A percentile compares a stretch with the other conserved stretches of the same genome.
These are phyloP conservation scores for Pleurotus tuoliensis DNA, from an alignment of 768 basidiomycete species.

Conservation along the genomic window DNA sequence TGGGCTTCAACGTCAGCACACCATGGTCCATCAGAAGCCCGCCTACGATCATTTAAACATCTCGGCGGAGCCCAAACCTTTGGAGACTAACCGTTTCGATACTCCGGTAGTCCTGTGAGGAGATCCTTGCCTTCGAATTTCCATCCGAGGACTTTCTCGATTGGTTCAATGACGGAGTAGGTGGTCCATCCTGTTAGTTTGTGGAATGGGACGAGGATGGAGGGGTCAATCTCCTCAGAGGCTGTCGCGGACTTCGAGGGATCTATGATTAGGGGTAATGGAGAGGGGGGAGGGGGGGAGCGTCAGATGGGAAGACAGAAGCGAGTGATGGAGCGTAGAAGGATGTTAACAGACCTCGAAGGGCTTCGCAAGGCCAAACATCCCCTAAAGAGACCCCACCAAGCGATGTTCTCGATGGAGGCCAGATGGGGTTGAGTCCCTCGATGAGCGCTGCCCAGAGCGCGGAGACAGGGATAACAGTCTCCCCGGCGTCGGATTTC, in stretches of 20 bases:
- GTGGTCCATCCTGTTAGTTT: constrained; percentile 95
- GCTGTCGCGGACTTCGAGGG: constrained; percentile 3
- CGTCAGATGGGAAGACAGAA: not conserved
- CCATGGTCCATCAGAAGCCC: constrained; percentile 86
- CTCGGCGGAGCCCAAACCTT: not conserved
- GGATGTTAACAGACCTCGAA: constrained; percentile 16
- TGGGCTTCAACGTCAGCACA: constrained; percentile 65
- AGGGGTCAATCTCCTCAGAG: constrained; percentile 39
- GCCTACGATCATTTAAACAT: constrained; percentile 39
- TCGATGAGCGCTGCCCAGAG: constrained; percentile 84
- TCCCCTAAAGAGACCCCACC: constrained; percentile 78
- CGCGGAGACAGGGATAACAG: constrained; percentile 62
- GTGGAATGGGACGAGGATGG: constrained; percentile 88
- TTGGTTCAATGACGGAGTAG: constrained; percentile 82
- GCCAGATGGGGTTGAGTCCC: constrained; percentile 88
- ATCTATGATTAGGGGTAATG: not conserved
- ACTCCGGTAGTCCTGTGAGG: constrained; percentile 93
- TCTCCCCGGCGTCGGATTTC: constrained; percentile 28
- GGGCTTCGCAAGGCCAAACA: constrained; percentile 82
- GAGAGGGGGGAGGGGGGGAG: not conserved
- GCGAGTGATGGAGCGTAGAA: not conserved
- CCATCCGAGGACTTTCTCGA: constrained; percentile 78
- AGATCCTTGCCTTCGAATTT: constrained; percentile 75
- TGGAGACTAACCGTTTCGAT: constrained; percentile 70
- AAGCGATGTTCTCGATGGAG: constrained; percentile 63